Evolutionary conservation across 78 protist species (phyloP).

Genomic region (Dictyostelium brefeldianum): DNA sequence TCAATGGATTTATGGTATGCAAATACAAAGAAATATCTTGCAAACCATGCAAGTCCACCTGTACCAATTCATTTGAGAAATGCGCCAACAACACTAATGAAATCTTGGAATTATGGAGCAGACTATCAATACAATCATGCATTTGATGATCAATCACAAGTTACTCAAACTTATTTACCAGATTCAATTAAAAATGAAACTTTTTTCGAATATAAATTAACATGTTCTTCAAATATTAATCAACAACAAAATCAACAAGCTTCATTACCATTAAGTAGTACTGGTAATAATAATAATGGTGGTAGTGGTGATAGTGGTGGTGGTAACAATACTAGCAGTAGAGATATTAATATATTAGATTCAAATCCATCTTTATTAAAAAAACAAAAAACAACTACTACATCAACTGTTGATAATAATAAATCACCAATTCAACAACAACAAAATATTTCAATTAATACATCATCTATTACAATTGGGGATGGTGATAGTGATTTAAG

Average conservation of each 20-base stretch:
- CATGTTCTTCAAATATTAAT: conserved; percentile 1
- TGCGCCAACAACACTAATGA: conserved; percentile 86
- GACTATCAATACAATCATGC: conserved; percentile 89
- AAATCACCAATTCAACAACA: not conserved
- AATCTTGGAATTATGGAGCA: conserved; percentile 57
- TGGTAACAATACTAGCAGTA: not conserved
- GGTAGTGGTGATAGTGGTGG: not conserved
- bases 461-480: not conserved
- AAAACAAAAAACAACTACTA: not conserved
- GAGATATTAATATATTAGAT: not conserved
- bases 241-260: not conserved
- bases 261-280: not conserved
- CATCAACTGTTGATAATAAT: not conserved
- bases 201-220: conserved; percentile 65
- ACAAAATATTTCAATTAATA: not conserved
- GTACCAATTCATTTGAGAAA: conserved; percentile 91
- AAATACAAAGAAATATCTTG: conserved; percentile 16
- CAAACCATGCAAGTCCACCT: conserved; percentile 40
- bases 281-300: not conserved
- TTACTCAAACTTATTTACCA: conserved; percentile 84
- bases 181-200: conserved; percentile 31
- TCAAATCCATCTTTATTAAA: not conserved
- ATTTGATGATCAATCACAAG: conserved; percentile 44
- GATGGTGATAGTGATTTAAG: not conserved
- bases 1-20: conserved; percentile 63